Conservation (phyloP, 2,329 filamentous ascomycete species). For the Claviceps sp. region DNA sequence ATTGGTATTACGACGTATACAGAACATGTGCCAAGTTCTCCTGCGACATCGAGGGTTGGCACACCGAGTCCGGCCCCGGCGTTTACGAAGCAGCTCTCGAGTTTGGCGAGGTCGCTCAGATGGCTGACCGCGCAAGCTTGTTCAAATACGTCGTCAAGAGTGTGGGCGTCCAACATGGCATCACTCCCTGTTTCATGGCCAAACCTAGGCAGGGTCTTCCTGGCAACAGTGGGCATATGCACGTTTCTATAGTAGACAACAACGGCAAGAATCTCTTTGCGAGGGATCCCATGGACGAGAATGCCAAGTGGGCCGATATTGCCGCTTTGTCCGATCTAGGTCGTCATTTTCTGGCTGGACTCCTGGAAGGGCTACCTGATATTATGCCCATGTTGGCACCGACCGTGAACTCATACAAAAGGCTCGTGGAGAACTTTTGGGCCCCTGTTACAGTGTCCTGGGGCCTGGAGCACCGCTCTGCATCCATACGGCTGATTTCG, state of each 20-base stretch:
- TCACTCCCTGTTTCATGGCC: slow-evolving; percentile 97
- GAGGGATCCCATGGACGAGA: slow-evolving; percentile 56
- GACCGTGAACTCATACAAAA: slow-evolving; percentile 95
- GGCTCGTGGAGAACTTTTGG: slow-evolving; percentile 98
- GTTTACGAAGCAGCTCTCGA: slow-evolving; percentile 93
- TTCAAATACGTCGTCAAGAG: slow-evolving; percentile 96
- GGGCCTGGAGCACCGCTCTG: slow-evolving; percentile 90
- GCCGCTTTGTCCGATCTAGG: slow-evolving; percentile 75
- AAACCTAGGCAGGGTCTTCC: slow-evolving; percentile 85
- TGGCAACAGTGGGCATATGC: slow-evolving; percentile 92
- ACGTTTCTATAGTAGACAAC: slow-evolving; percentile 73
- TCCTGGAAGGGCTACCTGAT: slow-evolving; percentile 79
- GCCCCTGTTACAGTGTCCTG: slow-evolving; percentile 94
- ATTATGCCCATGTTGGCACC: slow-evolving; percentile 93
- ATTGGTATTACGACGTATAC: slow-evolving; percentile 84
- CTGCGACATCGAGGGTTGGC: slow-evolving; percentile 85
- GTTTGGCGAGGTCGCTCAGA: slow-evolving; percentile 73
- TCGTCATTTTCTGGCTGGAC: slow-evolving; percentile 81
- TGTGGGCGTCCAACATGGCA: slow-evolving; percentile 71
- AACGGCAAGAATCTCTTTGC: slow-evolving; percentile 75
- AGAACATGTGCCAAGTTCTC: slow-evolving; percentile 64
- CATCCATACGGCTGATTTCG: slow-evolving; percentile 78
- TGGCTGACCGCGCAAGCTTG: slow-evolving; percentile 82
- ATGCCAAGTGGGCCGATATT: slow-evolving; percentile 62
- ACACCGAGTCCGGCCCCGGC: slow-evolving; percentile 85